Evolutionary conservation across 2,329 filamentous ascomycete genomes (phyloP), one percentile per base, ranked within the genome.

Genomic region (Trichoderma simmonsii): DNA sequence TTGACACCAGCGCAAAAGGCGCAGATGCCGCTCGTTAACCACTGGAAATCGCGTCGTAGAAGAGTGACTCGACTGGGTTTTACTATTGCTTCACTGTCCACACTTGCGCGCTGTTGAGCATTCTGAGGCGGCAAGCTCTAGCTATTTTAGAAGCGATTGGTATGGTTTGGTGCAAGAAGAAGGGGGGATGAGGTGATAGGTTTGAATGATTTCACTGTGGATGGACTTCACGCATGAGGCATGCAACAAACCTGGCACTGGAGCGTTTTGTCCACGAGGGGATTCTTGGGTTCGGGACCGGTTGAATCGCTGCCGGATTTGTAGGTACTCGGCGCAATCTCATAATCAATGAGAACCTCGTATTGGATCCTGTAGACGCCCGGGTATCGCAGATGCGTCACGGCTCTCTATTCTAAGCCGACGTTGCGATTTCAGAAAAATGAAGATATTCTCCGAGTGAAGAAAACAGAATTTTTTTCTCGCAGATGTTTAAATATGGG

Each of bases 61-160:
- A 73, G 73, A 74, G 75, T 56, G 60, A 75, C 72, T 68, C 71
- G 75, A 73, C 75, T 48, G 73, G 77, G 76, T 83, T 83, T 87
- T 82, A 72, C 82, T 90, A 76, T 90, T 85, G 88, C 88, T 90
- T 90, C 88, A 89, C 82, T 89, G 88, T 90, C 88, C 88, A 90
- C 88, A 90, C 88, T 88, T 88, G 86, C 85, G 80, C 88, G 87
- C 84, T 85, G 84, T 89, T 81, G 83, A 77, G 79, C 78, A 77
- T 78, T 78, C 80, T 82, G 80, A 85, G 83, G 83, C 87, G 88
- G 84, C 86, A 89, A 89, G 88, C 87, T 90, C 88, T 90, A 90
- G 88, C 88, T 88, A 85, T 83, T 84, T 84, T 87, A 82, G 87
- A 90, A 90, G 88, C 87, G 78, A 73, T 63, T 61, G 48, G 36